Evolutionary conservation across 2,329 filamentous ascomycete genomes (phyloP), one percentile per base, ranked within the genome.

Genomic region (Alternaria hordeiaustralica): DNA sequence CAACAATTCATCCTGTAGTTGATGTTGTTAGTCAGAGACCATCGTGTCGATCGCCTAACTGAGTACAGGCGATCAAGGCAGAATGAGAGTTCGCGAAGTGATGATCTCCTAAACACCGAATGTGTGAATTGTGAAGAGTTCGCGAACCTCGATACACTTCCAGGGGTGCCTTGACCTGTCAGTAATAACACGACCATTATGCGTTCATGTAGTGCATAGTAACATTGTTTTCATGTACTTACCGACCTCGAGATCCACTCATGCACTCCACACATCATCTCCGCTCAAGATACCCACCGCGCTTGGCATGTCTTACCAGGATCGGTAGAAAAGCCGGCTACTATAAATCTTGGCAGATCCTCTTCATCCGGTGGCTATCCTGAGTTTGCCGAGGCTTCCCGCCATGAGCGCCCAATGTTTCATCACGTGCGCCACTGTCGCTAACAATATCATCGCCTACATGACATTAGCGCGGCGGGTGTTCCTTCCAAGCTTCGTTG

Each of bases 301-400:
- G 50, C 59, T 61, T 59, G 60, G 60, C 55, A 18, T 43, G 49
- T 33, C 13, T 44, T 28, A 53, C 55, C 49, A 13, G 55, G 43
- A 36, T 41, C 30, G 55, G 60, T 55, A 62, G 54, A 62, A 49
- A 49, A 53, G 33, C 43, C 47, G 60, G 55, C 26, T 54, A 18
- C 30, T 53, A 18, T 54, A 49, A 9, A n/a, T 43, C 60, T 62
- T 59, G 60, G 60, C 60, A 51, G 9, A 12, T 15, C 4, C 13
- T 30, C 12, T 44, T 59, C 55, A 62, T 28, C 60, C 60, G 60
- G 60, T 62, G 60, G 60, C 55, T 55, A 59, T 59, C 41, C 26
- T 21, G 41, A 49, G 23, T 33, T 54, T 59, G 55, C 60, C 60
- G 60, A 63, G 49, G 56, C 33, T 50, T 60, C 43, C 60, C 49